Base-by-base conservation (phyloP, 176 grass and related monocot genomes). In the Musa beccarii region DNA sequence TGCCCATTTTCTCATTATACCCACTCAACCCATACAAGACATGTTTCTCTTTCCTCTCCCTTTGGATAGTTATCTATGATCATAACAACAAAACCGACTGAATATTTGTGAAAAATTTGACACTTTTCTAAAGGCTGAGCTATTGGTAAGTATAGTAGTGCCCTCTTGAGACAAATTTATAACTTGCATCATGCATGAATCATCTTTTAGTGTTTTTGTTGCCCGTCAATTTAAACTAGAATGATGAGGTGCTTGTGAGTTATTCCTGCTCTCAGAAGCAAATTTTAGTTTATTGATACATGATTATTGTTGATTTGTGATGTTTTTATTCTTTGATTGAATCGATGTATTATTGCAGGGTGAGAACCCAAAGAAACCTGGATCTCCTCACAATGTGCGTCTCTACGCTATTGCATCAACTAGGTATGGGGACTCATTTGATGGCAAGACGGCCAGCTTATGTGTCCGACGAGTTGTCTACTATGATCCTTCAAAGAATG, bases 381-480 rank as follows among this genome's bases (percentile, higher is more conserved):
- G 94, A 15, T 63, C 63, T 21, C 90, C 94, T 52, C 84, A 98
- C 68, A 93, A 86, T 85, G 94, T 93, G 21, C 77, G 94, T 57
- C 90, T 98, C 25, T 98, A 98, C 82, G 93, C 90, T 62, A 91
- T 98, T 84, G 94, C 94, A 49, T 98, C 94, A 72, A 93, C 94
- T 34, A 84, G 90, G 69, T 98, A 91, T 68, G 90, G 94, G 71
- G 94, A 98, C 69, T 87, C 88, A 50, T 98, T 93, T 82, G 86
- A 98, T 71, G 94, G 94, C 63, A 89, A 75, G 82, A 93, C 88
- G 53, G 84, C 84, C 3, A 98, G 86, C 66, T 87, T 98, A 53
- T 93, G 94, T 70, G 94, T 98, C 68, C 81, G 90, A 5, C 90
- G 90, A 62, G 94, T 90, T 80, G 72, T 93, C 68, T 89, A 93